Base-by-base conservation (phyloP, 2,329 filamentous ascomycete genomes). In the Catunica adiposa region DNA sequence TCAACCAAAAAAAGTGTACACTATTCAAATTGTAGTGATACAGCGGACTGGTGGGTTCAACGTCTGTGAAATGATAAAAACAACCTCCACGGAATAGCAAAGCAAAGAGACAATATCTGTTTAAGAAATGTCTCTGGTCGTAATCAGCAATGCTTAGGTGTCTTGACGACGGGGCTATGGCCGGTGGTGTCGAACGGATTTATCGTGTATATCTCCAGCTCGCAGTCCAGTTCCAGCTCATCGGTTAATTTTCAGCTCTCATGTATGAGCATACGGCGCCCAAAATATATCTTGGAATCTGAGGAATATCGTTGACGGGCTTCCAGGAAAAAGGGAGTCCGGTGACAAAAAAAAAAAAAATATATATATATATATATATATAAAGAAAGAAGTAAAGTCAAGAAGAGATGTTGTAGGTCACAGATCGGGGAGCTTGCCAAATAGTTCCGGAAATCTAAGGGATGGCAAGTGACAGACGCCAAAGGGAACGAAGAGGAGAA, bases 401-500 rank as follows among this genome's bases (percentile, higher is more conserved):
- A 20, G 48, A 15, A 11, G 29, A 34, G 5, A 34, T 5, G 29
- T 5, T 11, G 5, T 25, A 14, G 46, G 15, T 48, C 6, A 14
- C 23, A 20, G 14, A 20, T 48, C n/a, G 11, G 29, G 29, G 29
- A 34, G 29, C 5, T 34, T 34, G 5, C 29, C 29, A 5, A 11
- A 34, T 34, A 34, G 29, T 34, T 34, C 29, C 29, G 29, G 29
- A 5, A n/a, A 52, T 6, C 15, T 7, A 37, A 29, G 14, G 34
- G 29, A 34, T 9, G 23, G 22, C 26, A 46, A 52, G 29, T 51
- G 23, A 26, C 26, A 37, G 26, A 47, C 34, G 20, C 15, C 40
- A 47, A 54, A 54, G 37, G 31, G 26, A 52, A 54, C 9, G 37
- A 37, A 56, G 31, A 46, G 17, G 34, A 53, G 38, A 54, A 53